Conservation (phyloP, 768 basidiomycete genomes). For the Calvatia gigantea region DNA sequence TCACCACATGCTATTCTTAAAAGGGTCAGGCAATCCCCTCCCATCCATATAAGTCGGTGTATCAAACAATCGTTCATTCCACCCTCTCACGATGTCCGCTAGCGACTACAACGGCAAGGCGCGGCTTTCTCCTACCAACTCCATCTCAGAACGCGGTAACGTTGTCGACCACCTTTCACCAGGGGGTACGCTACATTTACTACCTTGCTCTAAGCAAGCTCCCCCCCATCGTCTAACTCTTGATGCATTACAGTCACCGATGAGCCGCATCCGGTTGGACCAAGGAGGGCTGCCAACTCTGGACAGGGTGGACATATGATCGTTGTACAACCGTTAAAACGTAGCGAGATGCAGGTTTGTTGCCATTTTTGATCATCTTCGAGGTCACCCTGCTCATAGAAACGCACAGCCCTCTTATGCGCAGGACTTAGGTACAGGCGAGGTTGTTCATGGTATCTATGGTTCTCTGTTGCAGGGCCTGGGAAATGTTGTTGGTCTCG, state of each 20-base stretch:
- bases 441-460: slow-evolving; percentile 83
- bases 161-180: slow-evolving; percentile 74
- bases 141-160: slow-evolving; percentile 44
- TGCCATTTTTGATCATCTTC: background rate
- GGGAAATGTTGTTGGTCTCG: slow-evolving; percentile 62
- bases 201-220: too few species aligned
- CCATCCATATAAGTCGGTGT: background rate
- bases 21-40: background rate
- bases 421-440: slow-evolving; percentile 76
- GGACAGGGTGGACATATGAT: slow-evolving; percentile 46
- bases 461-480: slow-evolving; percentile 75
- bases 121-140: slow-evolving; percentile 40
- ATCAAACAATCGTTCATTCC: background rate
- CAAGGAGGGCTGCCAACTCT: slow-evolving; percentile 24
- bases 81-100: slow-evolving; percentile 9
- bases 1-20: background rate
- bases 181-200: slow-evolving; percentile 45
- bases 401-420: slow-evolving; percentile 76
- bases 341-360: slow-evolving; percentile 82
- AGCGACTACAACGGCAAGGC: slow-evolving; percentile 49
- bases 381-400: background rate
- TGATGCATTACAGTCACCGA: slow-evolving; percentile 55
- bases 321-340: slow-evolving; percentile 80
- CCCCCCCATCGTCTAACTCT: slow-evolving; percentile 11
- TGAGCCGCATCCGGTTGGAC: slow-evolving; percentile 34